Evolutionary conservation across 2,329 filamentous ascomycete genomes (phyloP), one percentile per base, ranked within the genome.

Genomic region (Acrocalymma vagum): DNA sequence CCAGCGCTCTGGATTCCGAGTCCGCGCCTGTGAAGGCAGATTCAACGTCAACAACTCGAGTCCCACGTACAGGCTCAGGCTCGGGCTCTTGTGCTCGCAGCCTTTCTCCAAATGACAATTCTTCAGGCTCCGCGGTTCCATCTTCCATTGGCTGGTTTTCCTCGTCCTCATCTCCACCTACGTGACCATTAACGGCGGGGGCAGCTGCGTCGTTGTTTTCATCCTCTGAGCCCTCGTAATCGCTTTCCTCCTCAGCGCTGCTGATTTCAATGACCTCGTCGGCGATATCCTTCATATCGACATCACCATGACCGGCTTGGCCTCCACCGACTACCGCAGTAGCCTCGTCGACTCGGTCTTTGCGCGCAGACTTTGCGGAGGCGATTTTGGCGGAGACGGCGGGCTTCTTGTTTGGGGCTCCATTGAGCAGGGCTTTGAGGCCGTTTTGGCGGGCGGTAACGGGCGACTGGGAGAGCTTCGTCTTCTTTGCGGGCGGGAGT

Each of bases 51-150:
- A 96, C 86, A 33, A 86, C 81, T 18, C 59, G 60, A 18, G 63
- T 55, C 27, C 55, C 53, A 29, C 39, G 51, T 10, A 55, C 44
- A 6, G 52, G 49, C 40, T 60, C 61, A 6, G 58, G 53, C 51
- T 88, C 85, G 43, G 84, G 80, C 41, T 85, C 83, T 55, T 83
- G 78, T 30, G 80, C 80, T 51, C 85, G 86, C 27, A 95, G 78
- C 29, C 95, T 82, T 65, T 97, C 93, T 58, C 91, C 93, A 67
- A 97, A 95, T 0, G 90, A 89, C 3, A 90, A 88, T 51, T 82
- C 80, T 34, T 77, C 75, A 9, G 59, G 52, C 26, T 72, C 75
- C 25, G 70, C 55, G 9, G 58, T 65, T 6, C 60, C 67, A 7
- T 69, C 62, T 10, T 69, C 70, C 10, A 52, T 53, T 6, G 55